Base-by-base conservation (phyloP, 2,329 filamentous ascomycete species). In the Capronia coronata region DNA sequence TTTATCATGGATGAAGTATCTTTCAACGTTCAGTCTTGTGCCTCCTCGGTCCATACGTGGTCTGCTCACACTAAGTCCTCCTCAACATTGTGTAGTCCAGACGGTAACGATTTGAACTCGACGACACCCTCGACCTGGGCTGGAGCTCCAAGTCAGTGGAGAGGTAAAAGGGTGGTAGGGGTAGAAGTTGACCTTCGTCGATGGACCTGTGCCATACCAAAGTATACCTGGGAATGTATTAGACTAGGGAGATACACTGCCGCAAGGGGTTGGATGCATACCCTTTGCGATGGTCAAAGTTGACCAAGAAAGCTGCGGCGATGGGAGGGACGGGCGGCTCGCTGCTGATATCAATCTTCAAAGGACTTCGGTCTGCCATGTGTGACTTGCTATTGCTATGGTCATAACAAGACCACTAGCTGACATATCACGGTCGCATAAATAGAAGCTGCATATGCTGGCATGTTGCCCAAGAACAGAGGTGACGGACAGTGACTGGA, bases 91-190 rank as follows among this genome's bases (percentile, higher is more conserved):
- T 98, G 93, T 43, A 96, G 70, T 19, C 93, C 93, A 0, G 91
- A 97, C 2, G 93, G 93, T 40, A 98, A 77, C 54, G 88, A 94
- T 70, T 96, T 97, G 77, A 89, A 98, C 70, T 98, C 93, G 62
- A 96, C 88, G 19, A 86, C 82, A 48, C 88, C 88, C 60, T 94
- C 87, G 42, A 97, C 78, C 40, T 75, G 67, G 34, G 80, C 75
- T 77, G 49, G 22, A 30, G 40, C 46, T 43, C 19, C 21, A 19
- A 35, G 13, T 54, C 38, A 54, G 43, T 30, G n/a, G n/a, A n/a
- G 44, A 55, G 62, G 14, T 14, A 13, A 23, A 11, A n/a, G 13
- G 13, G 11, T 2, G 18, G n/a, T 21, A 9, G 32, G 59, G 43
- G 48, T 51, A 42, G n/a, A 41, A 32, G 37, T 27, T 30, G 39